Evolutionary conservation across 352 stramenopile species (phyloP), one percentile per base, ranked within the genome.

Genomic region (Phytophthora pinifolia): DNA sequence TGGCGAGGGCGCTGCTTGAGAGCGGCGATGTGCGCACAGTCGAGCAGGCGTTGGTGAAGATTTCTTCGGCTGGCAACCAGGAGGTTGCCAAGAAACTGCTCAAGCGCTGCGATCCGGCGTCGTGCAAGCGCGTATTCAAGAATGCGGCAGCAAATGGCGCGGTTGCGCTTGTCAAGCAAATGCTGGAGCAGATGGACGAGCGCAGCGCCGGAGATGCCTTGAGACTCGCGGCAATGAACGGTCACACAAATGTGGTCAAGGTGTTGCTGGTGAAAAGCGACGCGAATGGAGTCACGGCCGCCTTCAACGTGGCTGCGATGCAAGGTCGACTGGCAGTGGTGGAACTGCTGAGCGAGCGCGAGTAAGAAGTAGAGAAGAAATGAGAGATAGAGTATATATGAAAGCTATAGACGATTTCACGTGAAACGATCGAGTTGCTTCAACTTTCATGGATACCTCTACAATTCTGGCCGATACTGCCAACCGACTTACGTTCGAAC

Each of bases 21-120:
- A 4, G 39, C 25, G 46, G 54, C 2, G 46, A 56, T 13, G 7
- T 43, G 10, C 45, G 46, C 3, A 56, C 50, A 46, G 35, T 62
- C 6, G 54, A 62, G 45, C 54, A 62, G 27, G 54, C 54, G 9
- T 15, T 62, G 10, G 46, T 62, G 8, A 56, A 56, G 45, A 47
- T 62, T 34, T 56, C 54, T 2, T 62, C 37, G 3, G 45, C 30
- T 18, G 54, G 54, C 1, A 62, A 49, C n/a, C 45, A 56, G 6
- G 31, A 29, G n/a, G 45, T 62, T 31, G 45, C 46, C 0, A 35
- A 22, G n/a, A 49, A 44, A 25, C 7, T 62, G 22, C 30, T 62
- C 2, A 37, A 47, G 4, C 43, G 33, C 14, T 62, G 54, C 32
- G 46, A 62, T 18, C 22, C 37, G 9, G 36, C 36, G 2, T 43